A percentile compares a stretch with the other conserved stretches of the same genome.
These are phyloP conservation scores for Aureobasidium sp. DNA, from an alignment of 2,329 filamentous ascomycete genomes.

Conservation along the genomic window DNA sequence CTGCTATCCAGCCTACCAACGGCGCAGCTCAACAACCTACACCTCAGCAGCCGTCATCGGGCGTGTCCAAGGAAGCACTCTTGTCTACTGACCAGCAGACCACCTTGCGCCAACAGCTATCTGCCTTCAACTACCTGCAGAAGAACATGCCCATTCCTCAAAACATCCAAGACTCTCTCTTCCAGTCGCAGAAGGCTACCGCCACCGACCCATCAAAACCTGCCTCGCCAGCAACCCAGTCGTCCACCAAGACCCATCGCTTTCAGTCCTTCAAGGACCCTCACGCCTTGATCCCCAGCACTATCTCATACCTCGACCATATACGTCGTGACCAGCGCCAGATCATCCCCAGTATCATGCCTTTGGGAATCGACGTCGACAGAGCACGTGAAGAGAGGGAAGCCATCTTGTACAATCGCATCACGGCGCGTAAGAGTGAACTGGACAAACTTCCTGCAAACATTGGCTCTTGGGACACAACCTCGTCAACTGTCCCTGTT, in stretches of 20 bases:
- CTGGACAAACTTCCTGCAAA: constrained; percentile 78
- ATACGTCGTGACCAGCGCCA: constrained; percentile 64
- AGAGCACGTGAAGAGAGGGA: constrained; percentile 80
- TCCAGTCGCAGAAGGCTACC: constrained; percentile 52
- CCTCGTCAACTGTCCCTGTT: constrained; percentile 56
- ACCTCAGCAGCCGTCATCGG: constrained; percentile 20
- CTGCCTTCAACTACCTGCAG: constrained; percentile 81
- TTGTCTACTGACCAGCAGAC: constrained; percentile 73
- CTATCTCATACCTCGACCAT: constrained; percentile 75
- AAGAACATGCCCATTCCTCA: constrained; percentile 77
- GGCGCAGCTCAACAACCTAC: not conserved
- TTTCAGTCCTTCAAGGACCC: constrained; percentile 73
- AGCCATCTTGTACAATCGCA: constrained; percentile 79
- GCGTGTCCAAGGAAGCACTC: constrained; percentile 28
- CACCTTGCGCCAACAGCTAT: constrained; percentile 75
- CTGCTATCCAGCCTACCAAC: not conserved
- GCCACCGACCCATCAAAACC: constrained; percentile 33
- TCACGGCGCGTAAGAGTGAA: constrained; percentile 75
- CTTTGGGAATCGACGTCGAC: constrained; percentile 79
- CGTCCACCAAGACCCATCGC: constrained; percentile 31
- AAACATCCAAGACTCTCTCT: constrained; percentile 74
- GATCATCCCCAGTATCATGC: constrained; percentile 80
- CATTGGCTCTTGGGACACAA: constrained; percentile 75
- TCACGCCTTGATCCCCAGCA: constrained; percentile 47
- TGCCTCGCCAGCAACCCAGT: constrained; percentile 31